Evolutionary conservation across 805 yeast species (phyloP).

Genomic region (Candida vaughaniae): DNA sequence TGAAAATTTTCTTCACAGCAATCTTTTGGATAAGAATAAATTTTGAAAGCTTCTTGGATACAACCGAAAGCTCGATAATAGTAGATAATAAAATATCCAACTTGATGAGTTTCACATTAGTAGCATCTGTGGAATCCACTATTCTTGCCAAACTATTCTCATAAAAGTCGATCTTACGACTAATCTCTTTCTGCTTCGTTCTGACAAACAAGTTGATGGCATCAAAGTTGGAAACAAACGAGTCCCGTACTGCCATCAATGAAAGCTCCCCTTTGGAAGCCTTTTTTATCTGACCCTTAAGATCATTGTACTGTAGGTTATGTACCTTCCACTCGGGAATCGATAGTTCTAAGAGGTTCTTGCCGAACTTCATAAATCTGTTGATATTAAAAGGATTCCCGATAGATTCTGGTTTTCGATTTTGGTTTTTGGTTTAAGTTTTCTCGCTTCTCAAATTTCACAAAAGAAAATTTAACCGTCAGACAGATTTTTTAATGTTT

Average conservation of each 20-base stretch:
- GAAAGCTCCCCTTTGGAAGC: slow-evolving; percentile 2
- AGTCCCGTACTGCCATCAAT: slow-evolving; percentile 32
- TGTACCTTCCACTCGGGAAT: slow-evolving; percentile 86
- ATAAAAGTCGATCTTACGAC: slow-evolving; percentile 41
- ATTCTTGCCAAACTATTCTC: slow-evolving; percentile 17
- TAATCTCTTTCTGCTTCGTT: slow-evolving; percentile 67
- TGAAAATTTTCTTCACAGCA: slow-evolving; percentile 68
- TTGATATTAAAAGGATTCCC: too few relatives aligned
- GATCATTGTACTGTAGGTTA: slow-evolving; percentile 78
- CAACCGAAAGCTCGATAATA: slow-evolving; percentile 43
- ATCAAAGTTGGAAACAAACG: slow-evolving; percentile 60
- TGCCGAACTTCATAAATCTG: slow-evolving; percentile 77
- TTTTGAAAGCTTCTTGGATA: slow-evolving; percentile 63
- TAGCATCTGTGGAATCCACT: slow-evolving; percentile 5
- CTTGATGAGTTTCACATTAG: slow-evolving; percentile 13
- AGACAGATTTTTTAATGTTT: too few relatives aligned
- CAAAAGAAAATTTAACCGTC: too few relatives aligned
- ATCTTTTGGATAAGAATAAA: slow-evolving; percentile 73
- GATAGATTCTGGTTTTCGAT: too few relatives aligned
- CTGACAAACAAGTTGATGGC: slow-evolving; percentile 59
- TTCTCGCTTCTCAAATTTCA: too few relatives aligned
- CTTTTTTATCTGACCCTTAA: slow-evolving; percentile 62
- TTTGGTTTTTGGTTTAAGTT: too few relatives aligned
- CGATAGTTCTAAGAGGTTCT: slow-evolving; percentile 68
- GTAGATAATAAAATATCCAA: slow-evolving; percentile 24